Conservation (phyloP, 73 alveolate species). For the Paramecium octaurelia region DNA sequence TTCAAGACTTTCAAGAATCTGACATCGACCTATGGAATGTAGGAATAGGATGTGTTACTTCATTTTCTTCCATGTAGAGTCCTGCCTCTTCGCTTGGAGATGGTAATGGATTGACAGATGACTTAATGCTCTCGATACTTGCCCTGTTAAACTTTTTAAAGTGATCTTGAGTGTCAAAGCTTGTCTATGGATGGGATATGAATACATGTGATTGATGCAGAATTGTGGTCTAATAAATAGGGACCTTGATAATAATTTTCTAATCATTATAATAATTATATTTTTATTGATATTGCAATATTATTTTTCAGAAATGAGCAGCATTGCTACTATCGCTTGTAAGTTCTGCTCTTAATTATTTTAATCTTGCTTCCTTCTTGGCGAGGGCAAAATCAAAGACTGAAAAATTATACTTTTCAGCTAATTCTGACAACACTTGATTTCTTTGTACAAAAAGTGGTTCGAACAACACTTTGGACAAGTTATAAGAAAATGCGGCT, state of each 20-base stretch:
- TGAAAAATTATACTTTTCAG: constrained; percentile 57
- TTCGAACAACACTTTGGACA: constrained; percentile 37
- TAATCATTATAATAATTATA: constrained; percentile 8
- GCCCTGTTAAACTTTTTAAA: background rate
- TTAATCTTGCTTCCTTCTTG: constrained; percentile 63
- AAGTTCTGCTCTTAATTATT: constrained; percentile 52
- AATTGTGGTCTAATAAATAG: background rate
- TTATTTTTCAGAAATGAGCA: constrained; percentile 15
- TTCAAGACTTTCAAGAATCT: constrained; percentile 54
- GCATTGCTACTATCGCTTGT: constrained; percentile 53
- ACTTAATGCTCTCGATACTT: background rate
- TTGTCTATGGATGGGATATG: background rate
- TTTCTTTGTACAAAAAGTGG: constrained; percentile 37
- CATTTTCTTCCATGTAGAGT: background rate
- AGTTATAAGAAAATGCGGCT: background rate
- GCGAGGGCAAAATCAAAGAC: constrained; percentile 62
- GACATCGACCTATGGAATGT: constrained; percentile 39
- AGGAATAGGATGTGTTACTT: background rate
- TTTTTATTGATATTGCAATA: background rate
- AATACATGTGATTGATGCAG: constrained; percentile 12
- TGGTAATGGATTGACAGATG: background rate
- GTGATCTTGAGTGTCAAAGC: background rate
- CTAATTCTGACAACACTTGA: constrained; percentile 14
- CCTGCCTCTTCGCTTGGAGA: background rate
- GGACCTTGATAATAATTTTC: constrained; percentile 5